phyloP scores from a whole-genome alignment of 306 rosid species.

The Sindora glabra region DNA sequence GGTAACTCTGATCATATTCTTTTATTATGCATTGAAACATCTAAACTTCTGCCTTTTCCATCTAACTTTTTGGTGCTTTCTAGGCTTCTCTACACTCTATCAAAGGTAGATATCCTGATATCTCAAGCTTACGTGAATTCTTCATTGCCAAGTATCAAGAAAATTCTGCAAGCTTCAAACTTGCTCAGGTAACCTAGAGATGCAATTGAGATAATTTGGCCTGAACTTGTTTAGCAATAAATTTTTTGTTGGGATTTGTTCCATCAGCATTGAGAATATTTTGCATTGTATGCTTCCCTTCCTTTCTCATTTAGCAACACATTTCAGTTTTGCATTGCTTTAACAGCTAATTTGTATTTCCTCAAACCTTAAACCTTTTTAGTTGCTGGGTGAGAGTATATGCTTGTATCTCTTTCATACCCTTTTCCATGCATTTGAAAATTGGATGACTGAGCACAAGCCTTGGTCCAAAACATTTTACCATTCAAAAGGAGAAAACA shows the following conservation, averaged over 20 bases:
- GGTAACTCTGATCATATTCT: constrained; percentile 35
- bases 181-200: constrained; percentile 78
- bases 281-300: not conserved
- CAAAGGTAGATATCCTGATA: constrained; percentile 83
- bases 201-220: not conserved
- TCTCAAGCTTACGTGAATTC: constrained; percentile 80
- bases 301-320: no score
- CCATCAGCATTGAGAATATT: not conserved
- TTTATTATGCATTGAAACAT: constrained; percentile 20
- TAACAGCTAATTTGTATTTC: no score
- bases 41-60: not conserved
- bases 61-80: constrained; percentile 18
- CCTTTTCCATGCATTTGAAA: not conserved
- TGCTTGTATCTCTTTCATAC: not conserved
- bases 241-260: constrained; percentile 5
- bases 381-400: not conserved
- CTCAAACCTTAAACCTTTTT: no score
- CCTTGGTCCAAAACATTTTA: not conserved
- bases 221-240: constrained; percentile 7
- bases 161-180: constrained; percentile 93
- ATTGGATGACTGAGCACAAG: not conserved
- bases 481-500: not conserved
- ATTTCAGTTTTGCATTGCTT: no score
- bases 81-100: constrained; percentile 98
- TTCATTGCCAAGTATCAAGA: constrained; percentile 84